A percentile compares a stretch with the other conserved stretches of the same genome.
Conservation (phyloP, 139 green algal species). For the Chlorella sp. region DNA sequence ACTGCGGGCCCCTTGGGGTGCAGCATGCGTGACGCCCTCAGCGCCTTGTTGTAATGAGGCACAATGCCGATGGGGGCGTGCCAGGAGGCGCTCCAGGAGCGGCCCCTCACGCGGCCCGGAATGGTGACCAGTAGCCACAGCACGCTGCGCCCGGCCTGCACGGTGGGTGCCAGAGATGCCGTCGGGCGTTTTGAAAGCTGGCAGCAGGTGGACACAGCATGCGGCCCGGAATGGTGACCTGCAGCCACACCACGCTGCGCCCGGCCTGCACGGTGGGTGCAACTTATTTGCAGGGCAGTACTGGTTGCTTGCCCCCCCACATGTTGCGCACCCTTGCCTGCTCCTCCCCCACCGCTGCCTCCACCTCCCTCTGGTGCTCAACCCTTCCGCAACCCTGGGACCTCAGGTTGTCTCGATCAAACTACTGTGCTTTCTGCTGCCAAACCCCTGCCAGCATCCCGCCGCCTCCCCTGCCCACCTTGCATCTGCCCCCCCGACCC, state of each 20-base stretch:
- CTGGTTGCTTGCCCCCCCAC: too few relatives aligned
- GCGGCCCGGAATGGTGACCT: background rate
- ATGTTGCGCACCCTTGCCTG: too few relatives aligned
- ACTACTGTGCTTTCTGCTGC: too few relatives aligned
- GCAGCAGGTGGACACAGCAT: background rate
- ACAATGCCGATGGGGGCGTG: background rate
- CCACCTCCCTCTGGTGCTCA: too few relatives aligned
- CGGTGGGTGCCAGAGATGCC: background rate
- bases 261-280: background rate
- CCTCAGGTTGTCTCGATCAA: too few relatives aligned
- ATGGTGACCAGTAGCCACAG: conserved; percentile 7
- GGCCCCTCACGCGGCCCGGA: background rate
- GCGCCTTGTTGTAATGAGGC: background rate
- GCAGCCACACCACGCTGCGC: conserved; percentile 1
- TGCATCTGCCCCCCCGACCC: too few relatives aligned
- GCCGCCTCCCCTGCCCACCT: too few relatives aligned
- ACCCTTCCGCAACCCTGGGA: too few relatives aligned
- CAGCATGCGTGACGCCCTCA: background rate
- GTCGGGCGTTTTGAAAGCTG: background rate
- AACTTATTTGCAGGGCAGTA: background rate
- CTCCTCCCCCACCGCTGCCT: too few relatives aligned
- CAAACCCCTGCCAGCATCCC: too few relatives aligned
- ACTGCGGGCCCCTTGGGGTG: background rate
- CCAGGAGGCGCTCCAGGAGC: background rate
- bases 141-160: background rate